Percentiles rank a stretch among this genome's conserved stretches.
Conservation (phyloP, 176 grass and related monocot species). For the Rhynchospora tenuis region DNA sequence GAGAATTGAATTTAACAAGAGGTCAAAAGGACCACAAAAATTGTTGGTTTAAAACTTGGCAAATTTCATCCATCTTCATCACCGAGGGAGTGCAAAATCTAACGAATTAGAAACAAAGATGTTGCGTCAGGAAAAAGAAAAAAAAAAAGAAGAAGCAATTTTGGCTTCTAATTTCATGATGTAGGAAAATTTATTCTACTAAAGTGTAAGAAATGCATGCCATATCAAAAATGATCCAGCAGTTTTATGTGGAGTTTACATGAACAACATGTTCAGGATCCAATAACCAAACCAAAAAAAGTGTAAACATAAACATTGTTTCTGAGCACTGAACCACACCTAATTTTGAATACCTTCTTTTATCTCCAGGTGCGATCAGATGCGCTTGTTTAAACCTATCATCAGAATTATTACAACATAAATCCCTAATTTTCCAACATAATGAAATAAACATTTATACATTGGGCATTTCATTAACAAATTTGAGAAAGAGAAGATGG, state of each 20-base stretch:
- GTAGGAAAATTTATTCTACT: not conserved
- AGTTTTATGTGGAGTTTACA: not conserved
- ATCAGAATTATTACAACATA: constrained; percentile 22
- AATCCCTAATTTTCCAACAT: not conserved
- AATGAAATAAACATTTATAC: not conserved
- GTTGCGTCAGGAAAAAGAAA: not conserved
- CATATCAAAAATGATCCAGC: not conserved
- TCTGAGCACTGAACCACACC: constrained; percentile 10
- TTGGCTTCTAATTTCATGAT: not conserved
- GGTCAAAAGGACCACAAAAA: not conserved
- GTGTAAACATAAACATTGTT: not conserved
- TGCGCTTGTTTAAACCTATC: constrained; percentile 32
- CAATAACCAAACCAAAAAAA: not conserved
- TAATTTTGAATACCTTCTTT: constrained; percentile 2
- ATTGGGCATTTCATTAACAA: not conserved
- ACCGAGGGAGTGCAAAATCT: constrained; percentile 26
- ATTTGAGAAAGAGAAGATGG: not conserved
- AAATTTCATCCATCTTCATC: constrained; percentile 11
- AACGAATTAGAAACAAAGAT: not conserved
- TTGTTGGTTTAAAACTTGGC: constrained; percentile 3
- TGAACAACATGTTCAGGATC: not conserved
- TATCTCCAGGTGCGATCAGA: constrained; percentile 17
- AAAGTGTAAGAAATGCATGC: not conserved
- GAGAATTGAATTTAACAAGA: not conserved
- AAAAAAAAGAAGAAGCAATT: too few relatives aligned